Base-by-base conservation (phyloP, 2,329 filamentous ascomycete species). In the Trichoderma pleuroti region DNA sequence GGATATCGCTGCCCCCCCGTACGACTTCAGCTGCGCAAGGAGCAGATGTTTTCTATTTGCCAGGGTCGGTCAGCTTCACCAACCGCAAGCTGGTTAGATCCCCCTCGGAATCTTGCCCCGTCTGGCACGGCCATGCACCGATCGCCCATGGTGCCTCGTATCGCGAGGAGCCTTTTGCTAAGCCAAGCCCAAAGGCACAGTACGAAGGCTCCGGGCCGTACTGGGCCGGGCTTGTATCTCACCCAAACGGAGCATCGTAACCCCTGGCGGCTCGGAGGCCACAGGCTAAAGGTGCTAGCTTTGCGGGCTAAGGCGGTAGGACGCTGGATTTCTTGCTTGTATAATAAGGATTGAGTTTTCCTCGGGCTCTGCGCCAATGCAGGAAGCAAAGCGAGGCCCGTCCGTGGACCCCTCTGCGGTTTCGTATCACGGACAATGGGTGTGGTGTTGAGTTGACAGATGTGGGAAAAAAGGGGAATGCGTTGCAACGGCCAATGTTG, bases 81-180 rank as follows among this genome's bases (percentile, higher is more conserved):
- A 68, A 36, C 65, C 65, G 65, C 65, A 60, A 61, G 21, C 46
- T 16, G 56, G 39, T 28, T 68, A 60, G 65, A 61, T 59, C 64
- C 34, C 34, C 32, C 42, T 68, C 65, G 65, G 65, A 68, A 68
- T 68, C 65, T 49, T 68, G 65, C 65, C 54, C 54, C 65, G 54
- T 68, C 56, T 68, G 28, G 65, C 65, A 49, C 56, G 56, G 39
- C 65, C 39, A 32, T 68, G 54, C 56, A 61, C 39, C 30, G 65
- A 68, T 68, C 65, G 65, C 54, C 65, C 61, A 52, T 61, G 56
- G 65, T n/a, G 65, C 52, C 65, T 68, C 65, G 65, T 68, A 68
- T 68, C 49, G 39, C 28, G 46, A 68, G 56, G 65, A 66, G 63
- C 63, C 63, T 60, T 60, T 26, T 39, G 16, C 36, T 32, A 57